phyloP scores from a whole-genome alignment of 176 grass and related monocot species.

The Oryza australiensis region DNA sequence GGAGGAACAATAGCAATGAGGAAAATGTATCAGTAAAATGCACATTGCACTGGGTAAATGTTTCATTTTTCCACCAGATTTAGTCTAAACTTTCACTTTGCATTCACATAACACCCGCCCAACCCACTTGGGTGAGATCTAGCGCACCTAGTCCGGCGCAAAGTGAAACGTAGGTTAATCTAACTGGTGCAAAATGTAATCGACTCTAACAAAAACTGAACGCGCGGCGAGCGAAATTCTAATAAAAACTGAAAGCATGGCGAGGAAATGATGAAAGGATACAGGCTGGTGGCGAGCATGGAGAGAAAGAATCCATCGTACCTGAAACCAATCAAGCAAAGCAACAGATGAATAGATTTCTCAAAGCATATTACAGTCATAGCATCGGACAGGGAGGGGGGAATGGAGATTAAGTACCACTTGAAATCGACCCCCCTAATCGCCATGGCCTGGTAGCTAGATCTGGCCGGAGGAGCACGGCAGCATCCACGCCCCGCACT shows the following conservation, averaged over 20 bases:
- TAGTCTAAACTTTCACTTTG: background rate
- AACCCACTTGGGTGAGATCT: too few species aligned
- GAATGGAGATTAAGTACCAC: constrained; percentile 30
- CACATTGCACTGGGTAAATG: background rate
- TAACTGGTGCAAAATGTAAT: background rate
- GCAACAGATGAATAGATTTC: background rate
- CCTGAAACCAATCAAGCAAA: constrained; percentile 35
- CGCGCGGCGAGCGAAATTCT: too few species aligned
- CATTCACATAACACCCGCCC: too few species aligned
- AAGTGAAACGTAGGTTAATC: background rate
- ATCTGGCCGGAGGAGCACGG: background rate
- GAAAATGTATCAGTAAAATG: background rate
- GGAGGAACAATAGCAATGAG: background rate
- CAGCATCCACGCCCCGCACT: background rate
- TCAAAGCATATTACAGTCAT: background rate
- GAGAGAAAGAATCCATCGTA: constrained; percentile 98
- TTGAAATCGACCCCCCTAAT: constrained; percentile 64
- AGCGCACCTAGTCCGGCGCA: too few species aligned
- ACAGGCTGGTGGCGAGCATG: constrained; percentile 98
- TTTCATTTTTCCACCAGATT: background rate
- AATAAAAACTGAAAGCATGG: background rate
- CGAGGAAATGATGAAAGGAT: constrained; percentile 33
- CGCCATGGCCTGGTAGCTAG: constrained; percentile 35
- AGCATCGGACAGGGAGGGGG: background rate
- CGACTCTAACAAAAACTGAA: background rate